Evolutionary conservation across 2,329 filamentous ascomycete genomes (phyloP).

Genomic region (Apiospora kogelbergensis): DNA sequence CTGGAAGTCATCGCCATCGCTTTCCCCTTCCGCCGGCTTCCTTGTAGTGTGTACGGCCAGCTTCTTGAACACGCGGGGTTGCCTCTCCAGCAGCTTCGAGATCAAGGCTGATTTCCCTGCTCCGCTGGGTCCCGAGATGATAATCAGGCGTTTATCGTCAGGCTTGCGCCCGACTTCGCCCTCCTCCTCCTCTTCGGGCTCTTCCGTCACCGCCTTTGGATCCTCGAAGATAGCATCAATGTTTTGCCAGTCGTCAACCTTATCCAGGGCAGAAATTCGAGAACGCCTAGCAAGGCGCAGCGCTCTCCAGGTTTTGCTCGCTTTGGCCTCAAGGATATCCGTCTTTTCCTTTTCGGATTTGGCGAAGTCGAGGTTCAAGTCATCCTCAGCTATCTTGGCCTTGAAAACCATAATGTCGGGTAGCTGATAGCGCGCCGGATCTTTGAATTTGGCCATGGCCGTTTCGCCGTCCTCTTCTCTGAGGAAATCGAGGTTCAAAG

Average conservation of each 20-base stretch:
- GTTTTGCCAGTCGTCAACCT: constrained; percentile 80
- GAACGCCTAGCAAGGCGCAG: constrained; percentile 75
- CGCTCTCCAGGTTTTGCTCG: constrained; percentile 88
- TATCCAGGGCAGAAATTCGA: constrained; percentile 78
- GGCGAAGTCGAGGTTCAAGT: constrained; percentile 85
- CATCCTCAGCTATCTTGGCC: constrained; percentile 72
- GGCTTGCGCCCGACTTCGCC: constrained; percentile 37
- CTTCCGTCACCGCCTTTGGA: constrained; percentile 35
- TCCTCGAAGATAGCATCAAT: constrained; percentile 59
- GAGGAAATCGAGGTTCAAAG: constrained; percentile 77
- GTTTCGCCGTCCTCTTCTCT: constrained; percentile 61
- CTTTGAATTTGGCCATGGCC: constrained; percentile 70
- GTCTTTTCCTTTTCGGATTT: constrained; percentile 59
- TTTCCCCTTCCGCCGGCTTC: constrained; percentile 47
- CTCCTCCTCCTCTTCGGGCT: constrained; percentile 34
- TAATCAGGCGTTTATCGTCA: constrained; percentile 53
- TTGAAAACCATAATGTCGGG: constrained; percentile 72
- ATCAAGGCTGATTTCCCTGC: constrained; percentile 65
- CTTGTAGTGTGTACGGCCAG: constrained; percentile 58
- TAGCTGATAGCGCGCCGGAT: constrained; percentile 61
- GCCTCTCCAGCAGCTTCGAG: constrained; percentile 61
- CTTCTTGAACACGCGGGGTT: constrained; percentile 63
- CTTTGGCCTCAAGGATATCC: constrained; percentile 66
- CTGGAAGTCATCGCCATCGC: constrained; percentile 51
- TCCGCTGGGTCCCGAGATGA: constrained; percentile 66